A percentile compares a stretch with the other conserved stretches of the same genome.
phyloP scores from a whole-genome alignment of 345 rosid genomes.

The Gossypium stocksii region DNA sequence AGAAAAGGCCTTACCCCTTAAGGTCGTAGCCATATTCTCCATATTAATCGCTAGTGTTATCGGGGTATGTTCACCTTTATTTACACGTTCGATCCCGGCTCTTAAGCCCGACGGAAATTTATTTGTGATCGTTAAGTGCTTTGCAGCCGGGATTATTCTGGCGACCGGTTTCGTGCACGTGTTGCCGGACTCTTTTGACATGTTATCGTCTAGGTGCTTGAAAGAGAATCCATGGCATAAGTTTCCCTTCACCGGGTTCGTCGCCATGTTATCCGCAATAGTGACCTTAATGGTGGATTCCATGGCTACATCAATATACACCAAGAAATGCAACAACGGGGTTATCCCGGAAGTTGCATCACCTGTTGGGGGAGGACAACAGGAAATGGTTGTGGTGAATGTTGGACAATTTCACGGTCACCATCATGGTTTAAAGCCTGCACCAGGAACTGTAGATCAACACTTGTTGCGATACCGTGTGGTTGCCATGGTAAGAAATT shows the following conservation, averaged over 20 bases:
- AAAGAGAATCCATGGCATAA: constrained; percentile 71
- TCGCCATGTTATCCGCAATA: constrained; percentile 71
- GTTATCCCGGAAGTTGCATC: constrained; percentile 16
- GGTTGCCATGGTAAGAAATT: constrained; percentile 53
- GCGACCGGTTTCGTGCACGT: constrained; percentile 90
- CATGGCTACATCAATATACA: constrained; percentile 49
- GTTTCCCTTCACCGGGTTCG: constrained; percentile 74
- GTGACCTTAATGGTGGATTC: constrained; percentile 63
- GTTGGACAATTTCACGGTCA: constrained; percentile 32
- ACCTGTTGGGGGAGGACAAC: background rate
- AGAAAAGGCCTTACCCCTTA: constrained; percentile 12
- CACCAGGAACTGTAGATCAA: constrained; percentile 8
- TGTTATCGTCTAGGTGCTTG: constrained; percentile 58
- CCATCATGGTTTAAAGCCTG: constrained; percentile 26
- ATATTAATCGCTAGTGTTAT: constrained; percentile 48
- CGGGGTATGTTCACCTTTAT: constrained; percentile 57
- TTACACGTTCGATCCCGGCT: constrained; percentile 50
- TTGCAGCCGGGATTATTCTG: constrained; percentile 74
- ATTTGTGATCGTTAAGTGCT: constrained; percentile 56
- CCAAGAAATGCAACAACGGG: constrained; percentile 24
- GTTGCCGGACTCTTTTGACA: constrained; percentile 74
- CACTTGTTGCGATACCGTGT: constrained; percentile 57
- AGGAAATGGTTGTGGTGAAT: constrained; percentile 19
- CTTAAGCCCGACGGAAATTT: constrained; percentile 49
- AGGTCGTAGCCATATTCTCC: constrained; percentile 20